Base-by-base conservation (phyloP, 192 early-diverging fungal species). In the Hyaloraphidium curvatum region DNA sequence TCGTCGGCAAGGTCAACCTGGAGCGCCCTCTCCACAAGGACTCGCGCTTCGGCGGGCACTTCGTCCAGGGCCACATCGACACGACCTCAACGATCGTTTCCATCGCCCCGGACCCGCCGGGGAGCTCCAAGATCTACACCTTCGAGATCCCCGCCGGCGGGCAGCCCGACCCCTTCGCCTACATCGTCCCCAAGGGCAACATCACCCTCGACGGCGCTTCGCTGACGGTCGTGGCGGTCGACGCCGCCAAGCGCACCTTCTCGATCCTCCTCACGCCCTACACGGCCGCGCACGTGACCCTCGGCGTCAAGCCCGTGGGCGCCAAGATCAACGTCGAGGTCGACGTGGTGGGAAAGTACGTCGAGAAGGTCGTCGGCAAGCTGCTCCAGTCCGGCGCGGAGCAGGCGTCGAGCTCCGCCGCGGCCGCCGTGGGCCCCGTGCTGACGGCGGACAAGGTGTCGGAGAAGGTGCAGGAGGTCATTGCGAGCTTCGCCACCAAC, bases 31-130 rank as follows among this genome's bases (percentile, higher is more conserved):
- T 96, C 73, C 76, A 75, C 23, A 79, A 81, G 7, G 73, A 69
- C 17, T 84, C 84, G 31, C 81, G 91, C 28, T 87, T 93, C 59
- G 95, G 95, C 50, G 95, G 95, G 1, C 95, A 98, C 66, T 82
- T 93, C 70, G 94, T 98, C 27, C 87, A 90, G 63, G 92, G 91
- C 26, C 94, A 98, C 56, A 80, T 98, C 39, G 91, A 98, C 61
- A 74, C 76, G n/a, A 86, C 88, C 0, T 83, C 86, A 30, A 73
- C 68, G 30, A 82, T 98, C 52, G 55, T 74, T 41, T 67, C 72
- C 29, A 77, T 79, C 21, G 75, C 68, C 0, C 83, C 82, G 16
- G 95, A 98, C 53, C 73, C 73, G 11, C 86, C 70, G 2, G 62
- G 83, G 48, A 77, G 81, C 69, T 73, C 80, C 65, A 76, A 64